Percentiles rank a stretch among this genome's conserved stretches.
phyloP scores from a whole-genome alignment of 139 green algal genomes.

The Coelastrella sp. region DNA sequence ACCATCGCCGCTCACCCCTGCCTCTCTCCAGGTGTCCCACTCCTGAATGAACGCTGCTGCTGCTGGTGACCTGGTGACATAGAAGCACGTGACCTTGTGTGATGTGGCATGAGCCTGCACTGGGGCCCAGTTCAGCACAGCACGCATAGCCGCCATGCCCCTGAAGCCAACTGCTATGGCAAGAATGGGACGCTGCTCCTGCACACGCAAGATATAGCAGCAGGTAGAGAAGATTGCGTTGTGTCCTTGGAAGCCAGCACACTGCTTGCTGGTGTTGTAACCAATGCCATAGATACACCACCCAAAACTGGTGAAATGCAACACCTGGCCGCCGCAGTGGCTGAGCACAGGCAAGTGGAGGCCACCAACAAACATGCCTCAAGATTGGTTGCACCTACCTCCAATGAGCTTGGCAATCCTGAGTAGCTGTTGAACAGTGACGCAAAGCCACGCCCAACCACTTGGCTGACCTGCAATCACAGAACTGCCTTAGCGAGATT shows the following conservation, averaged over 20 bases:
- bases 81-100: conserved; percentile 60
- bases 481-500: not conserved
- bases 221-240: no score
- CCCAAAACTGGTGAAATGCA: no score
- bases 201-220: not conserved
- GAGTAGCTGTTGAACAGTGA: conserved; percentile 77
- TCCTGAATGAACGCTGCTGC: conserved; percentile 80
- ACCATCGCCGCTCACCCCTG: conserved; percentile 64
- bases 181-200: conserved; percentile 77
- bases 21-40: conserved; percentile 85
- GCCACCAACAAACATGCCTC: not conserved
- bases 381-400: conserved; percentile 51
- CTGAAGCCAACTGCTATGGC: conserved; percentile 68
- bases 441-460: conserved; percentile 80
- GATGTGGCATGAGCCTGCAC: conserved; percentile 80
- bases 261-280: no score
- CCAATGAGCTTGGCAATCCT: conserved; percentile 62
- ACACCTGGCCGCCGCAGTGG: no score
- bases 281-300: no score
- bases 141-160: conserved; percentile 75
- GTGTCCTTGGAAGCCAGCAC: no score
- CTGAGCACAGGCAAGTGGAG: no score
- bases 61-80: conserved; percentile 55
- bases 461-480: conserved; percentile 70
- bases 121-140: conserved; percentile 77